These are phyloP conservation scores for Leccinum subtestaceum DNA, from an alignment of 768 basidiomycete species.

Conservation along the genomic window DNA sequence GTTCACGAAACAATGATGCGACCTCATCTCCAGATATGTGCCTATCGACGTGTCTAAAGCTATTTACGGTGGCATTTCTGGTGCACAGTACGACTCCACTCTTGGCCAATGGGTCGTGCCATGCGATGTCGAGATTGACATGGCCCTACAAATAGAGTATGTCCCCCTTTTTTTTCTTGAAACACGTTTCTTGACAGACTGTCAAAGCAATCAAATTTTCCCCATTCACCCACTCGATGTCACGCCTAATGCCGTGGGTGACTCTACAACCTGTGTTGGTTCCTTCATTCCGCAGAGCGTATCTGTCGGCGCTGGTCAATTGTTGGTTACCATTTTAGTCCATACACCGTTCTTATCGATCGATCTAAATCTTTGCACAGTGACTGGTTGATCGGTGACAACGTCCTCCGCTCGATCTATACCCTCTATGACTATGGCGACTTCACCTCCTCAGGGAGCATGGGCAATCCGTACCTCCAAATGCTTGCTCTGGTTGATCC, in stretches of 20 bases:
- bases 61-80: slow-evolving; percentile 66
- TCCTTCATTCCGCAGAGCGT: slow-evolving; percentile 69
- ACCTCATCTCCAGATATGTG: slow-evolving; percentile 53
- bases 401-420: slow-evolving; percentile 79
- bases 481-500: slow-evolving; percentile 69
- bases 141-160: slow-evolving; percentile 77
- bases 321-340: slow-evolving; percentile 43
- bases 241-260: slow-evolving; percentile 44
- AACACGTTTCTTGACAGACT: slow-evolving; percentile 12
- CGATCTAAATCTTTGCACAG: slow-evolving; percentile 35
- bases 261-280: slow-evolving; percentile 59
- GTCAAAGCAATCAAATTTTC: slow-evolving; percentile 61
- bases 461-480: slow-evolving; percentile 79
- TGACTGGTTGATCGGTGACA: slow-evolving; percentile 83
- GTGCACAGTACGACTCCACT: slow-evolving; percentile 52
- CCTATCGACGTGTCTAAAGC: slow-evolving; percentile 61
- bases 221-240: slow-evolving; percentile 82
- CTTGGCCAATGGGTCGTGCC: slow-evolving; percentile 71
- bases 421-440: slow-evolving; percentile 85
- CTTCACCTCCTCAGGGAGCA: slow-evolving; percentile 57
- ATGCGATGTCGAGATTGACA: slow-evolving; percentile 69
- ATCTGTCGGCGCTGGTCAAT: slow-evolving; percentile 59
- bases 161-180: slow-evolving; percentile 22
- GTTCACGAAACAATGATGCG: slow-evolving; percentile 4
- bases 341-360: not conserved